Evolutionary conservation across 2,329 filamentous ascomycete species (phyloP).

Genomic region (Amauroascus niger): DNA sequence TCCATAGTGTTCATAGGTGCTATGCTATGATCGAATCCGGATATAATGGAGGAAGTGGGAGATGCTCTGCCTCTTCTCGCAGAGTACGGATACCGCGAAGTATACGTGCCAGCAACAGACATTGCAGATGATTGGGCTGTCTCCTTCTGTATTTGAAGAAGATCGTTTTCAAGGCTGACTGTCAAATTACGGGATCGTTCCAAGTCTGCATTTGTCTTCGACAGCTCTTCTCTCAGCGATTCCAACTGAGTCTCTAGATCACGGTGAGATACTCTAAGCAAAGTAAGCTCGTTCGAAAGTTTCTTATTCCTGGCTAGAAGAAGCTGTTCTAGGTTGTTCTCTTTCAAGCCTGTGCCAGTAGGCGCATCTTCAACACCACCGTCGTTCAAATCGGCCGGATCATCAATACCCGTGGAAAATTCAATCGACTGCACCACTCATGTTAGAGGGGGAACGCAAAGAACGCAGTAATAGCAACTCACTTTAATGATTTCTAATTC

Average conservation of each 20-base stretch:
- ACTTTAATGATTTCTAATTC: slow-evolving; percentile 89
- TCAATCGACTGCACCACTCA: slow-evolving; percentile 61
- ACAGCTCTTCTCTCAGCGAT: slow-evolving; percentile 72
- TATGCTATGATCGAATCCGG: slow-evolving; percentile 71
- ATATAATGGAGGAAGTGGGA: slow-evolving; percentile 95
- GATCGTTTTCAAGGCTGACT: slow-evolving; percentile 81
- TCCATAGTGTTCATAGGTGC: slow-evolving; percentile 45
- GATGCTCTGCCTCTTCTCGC: slow-evolving; percentile 62
- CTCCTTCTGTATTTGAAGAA: slow-evolving; percentile 78
- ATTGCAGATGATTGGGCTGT: slow-evolving; percentile 71
- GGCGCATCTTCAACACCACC: slow-evolving; percentile 20
- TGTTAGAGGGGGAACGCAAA: slow-evolving; percentile 12
- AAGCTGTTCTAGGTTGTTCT: slow-evolving; percentile 81
- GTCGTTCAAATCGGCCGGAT: slow-evolving; percentile 51
- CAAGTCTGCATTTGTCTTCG: slow-evolving; percentile 71
- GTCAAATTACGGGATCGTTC: slow-evolving; percentile 77
- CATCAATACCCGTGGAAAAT: slow-evolving; percentile 76
- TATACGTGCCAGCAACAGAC: slow-evolving; percentile 86
- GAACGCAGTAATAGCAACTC: slow-evolving; percentile 15
- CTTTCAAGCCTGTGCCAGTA: slow-evolving; percentile 47
- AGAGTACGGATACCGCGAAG: slow-evolving; percentile 65
- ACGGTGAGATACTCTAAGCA: slow-evolving; percentile 86
- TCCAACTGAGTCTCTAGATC: slow-evolving; percentile 75
- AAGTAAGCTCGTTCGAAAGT: slow-evolving; percentile 81
- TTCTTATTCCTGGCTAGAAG: slow-evolving; percentile 93